Evolutionary conservation across 2,329 filamentous ascomycete genomes (phyloP), one percentile per base, ranked within the genome.

Genomic region (Talaromyces piceae): DNA sequence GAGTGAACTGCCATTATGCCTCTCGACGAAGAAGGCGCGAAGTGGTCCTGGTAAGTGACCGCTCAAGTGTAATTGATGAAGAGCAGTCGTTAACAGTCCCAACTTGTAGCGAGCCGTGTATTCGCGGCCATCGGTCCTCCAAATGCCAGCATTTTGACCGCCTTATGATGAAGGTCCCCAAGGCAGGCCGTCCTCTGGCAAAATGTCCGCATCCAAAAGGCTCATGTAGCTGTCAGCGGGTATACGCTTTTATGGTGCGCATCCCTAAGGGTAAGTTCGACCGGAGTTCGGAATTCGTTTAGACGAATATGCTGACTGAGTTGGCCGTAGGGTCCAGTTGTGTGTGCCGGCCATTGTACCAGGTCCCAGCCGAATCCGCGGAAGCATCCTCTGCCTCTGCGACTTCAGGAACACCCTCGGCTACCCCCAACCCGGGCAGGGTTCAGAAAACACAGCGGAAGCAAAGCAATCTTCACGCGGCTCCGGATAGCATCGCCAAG

Each of bases 91-190:
- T 37, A 37, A 37, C 33, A 20, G 12, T 20, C 8, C 33, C 20
- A 18, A 12, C 22, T 20, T 41, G 9, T 11, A 75, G 73, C 54
- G 72, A 75, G 56, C 72, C 73, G 57, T 75, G 73, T 54, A 72
- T 75, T 57, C 70, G 73, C 50, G 73, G 73, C 16, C 73, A 75
- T 59, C 68, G 73, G 48, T 75, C 73, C 20, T 74, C 73, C 52
- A 75, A 75, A 71, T 75, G 73, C 45, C 68, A 69, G 50, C 73
- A 76, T 57, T 72, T 69, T 48, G 73, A 76, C 54, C 65, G 73
- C 54, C 63, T 75, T 31, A 74, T 76, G 69, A 71, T 75, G 59
- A 73, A 73, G 59, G 73, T 76, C 20, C 71, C 72, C 25, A 75
- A 74, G 51, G 72, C 73, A 18, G 73, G 73, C 11, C 67, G 73